These are phyloP conservation scores for Elsinoe necatrix DNA, from an alignment of 2,329 filamentous ascomycete genomes.

Conservation along the genomic window DNA sequence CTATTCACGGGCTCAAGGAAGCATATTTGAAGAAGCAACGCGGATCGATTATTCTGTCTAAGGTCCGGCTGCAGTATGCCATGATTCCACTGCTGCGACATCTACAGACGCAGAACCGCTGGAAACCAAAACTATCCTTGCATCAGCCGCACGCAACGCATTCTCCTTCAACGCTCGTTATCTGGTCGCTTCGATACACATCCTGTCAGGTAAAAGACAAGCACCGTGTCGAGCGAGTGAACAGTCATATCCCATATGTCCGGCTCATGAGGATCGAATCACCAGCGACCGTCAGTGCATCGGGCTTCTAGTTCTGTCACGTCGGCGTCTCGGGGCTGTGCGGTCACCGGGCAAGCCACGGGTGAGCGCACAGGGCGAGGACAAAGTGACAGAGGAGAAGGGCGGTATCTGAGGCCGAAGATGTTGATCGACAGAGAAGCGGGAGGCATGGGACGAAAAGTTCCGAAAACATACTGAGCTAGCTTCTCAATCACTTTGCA, in stretches of 20 bases:
- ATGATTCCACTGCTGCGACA: constrained; percentile 6
- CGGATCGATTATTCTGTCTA: constrained; percentile 11
- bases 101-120: constrained; percentile 5
- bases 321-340: constrained; percentile 13
- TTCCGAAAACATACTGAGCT: constrained; percentile 23
- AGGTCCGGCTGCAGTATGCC: constrained; percentile 11
- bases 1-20: not conserved
- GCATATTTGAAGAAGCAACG: not conserved
- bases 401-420: constrained; percentile 31
- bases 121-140: constrained; percentile 11
- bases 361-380: constrained; percentile 26
- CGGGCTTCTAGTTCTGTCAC: constrained; percentile 19
- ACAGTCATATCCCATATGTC: constrained; percentile 22
- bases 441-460: constrained; percentile 35
- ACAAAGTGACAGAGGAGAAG: constrained; percentile 26
- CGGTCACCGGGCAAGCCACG: constrained; percentile 31
- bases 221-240: constrained; percentile 18
- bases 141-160: constrained; percentile 19
- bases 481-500: constrained; percentile 13
- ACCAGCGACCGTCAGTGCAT: constrained; percentile 25
- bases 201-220: constrained; percentile 15
- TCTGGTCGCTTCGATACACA: constrained; percentile 18
- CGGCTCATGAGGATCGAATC: constrained; percentile 29
- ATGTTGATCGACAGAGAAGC: constrained; percentile 34
- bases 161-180: constrained; percentile 25